Percentiles rank a stretch among this genome's conserved stretches.
phyloP scores from a whole-genome alignment of 2,329 filamentous ascomycete genomes.

The Moelleriella libera region DNA sequence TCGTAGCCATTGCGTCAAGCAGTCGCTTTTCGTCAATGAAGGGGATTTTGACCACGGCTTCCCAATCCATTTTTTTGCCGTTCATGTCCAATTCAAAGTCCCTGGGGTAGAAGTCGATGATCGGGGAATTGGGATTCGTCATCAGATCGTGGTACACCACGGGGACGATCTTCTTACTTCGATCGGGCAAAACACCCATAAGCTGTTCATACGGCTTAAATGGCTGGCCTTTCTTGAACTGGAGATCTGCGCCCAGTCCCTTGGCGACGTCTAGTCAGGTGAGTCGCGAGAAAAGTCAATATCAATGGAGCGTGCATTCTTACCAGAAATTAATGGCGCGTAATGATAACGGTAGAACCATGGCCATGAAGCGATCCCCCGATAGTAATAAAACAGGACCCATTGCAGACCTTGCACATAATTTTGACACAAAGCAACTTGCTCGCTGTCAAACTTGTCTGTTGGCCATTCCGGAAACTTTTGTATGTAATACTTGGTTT shows the following conservation, averaged over 20 bases:
- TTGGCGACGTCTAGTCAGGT: slow-evolving; percentile 61
- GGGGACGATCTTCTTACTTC: slow-evolving; percentile 94
- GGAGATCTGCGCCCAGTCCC: slow-evolving; percentile 72
- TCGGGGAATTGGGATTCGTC: slow-evolving; percentile 80
- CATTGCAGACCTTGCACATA: slow-evolving; percentile 96
- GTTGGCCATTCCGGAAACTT: slow-evolving; percentile 82
- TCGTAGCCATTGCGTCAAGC: slow-evolving; percentile 72
- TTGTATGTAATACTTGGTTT: slow-evolving; percentile 78
- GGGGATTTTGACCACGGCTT: slow-evolving; percentile 96
- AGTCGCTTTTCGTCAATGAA: slow-evolving; percentile 92
- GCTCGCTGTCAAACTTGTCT: slow-evolving; percentile 59
- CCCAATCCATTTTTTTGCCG: slow-evolving; percentile 99
- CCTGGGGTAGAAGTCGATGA: slow-evolving; percentile 93
- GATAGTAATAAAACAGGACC: slow-evolving; percentile 97
- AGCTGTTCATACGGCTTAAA: slow-evolving; percentile 93
- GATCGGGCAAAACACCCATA: slow-evolving; percentile 94
- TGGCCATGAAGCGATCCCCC: slow-evolving; percentile 92
- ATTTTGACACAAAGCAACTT: slow-evolving; percentile 77
- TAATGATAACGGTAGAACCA: slow-evolving; percentile 98
- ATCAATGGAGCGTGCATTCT: slow-evolving; percentile 5
- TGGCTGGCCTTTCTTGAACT: slow-evolving; percentile 88
- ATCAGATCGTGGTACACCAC: slow-evolving; percentile 78
- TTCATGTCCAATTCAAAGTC: slow-evolving; percentile 99
- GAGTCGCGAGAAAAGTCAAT: slow-evolving; percentile 8
- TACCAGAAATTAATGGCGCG: slow-evolving; percentile 84